Percentiles rank a stretch among this genome's conserved stretches.
phyloP scores from a whole-genome alignment of 163 green algal genomes.

The Trebouxiophyceae sp. region DNA sequence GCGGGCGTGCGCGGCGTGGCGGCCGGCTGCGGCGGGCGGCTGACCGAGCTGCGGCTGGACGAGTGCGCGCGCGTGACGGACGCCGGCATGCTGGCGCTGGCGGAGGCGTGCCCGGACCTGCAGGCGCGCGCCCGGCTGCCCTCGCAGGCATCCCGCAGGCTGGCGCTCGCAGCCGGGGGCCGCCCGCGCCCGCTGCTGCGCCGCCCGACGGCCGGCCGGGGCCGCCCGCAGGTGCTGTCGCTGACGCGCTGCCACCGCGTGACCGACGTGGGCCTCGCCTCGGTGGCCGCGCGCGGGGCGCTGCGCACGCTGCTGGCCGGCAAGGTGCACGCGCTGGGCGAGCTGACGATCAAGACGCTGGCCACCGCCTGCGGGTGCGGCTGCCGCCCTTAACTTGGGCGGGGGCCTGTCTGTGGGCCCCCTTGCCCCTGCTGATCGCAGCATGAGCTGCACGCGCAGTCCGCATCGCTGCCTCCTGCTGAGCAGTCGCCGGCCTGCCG shows the following conservation, averaged over 20 bases:
- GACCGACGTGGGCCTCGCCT: conserved; percentile 26
- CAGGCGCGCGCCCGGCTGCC: neutral
- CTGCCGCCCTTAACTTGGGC: no score
- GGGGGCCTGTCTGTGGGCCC: neutral
- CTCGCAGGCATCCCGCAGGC: no score
- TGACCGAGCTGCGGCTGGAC: conserved; percentile 31
- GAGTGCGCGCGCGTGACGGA: conserved; percentile 19
- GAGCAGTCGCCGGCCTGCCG: no score
- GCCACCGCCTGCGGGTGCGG: conserved; percentile 11
- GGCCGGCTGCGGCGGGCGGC: conserved; percentile 5
- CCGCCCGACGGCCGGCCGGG: no score
- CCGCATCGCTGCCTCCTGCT: neutral
- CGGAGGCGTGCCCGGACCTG: conserved; percentile 21
- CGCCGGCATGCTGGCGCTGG: conserved; percentile 22
- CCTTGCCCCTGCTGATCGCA: no score
- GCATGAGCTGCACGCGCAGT: neutral
- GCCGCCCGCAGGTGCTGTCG: conserved; percentile 21
- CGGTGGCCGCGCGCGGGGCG: conserved; percentile 17
- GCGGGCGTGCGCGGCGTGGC: conserved; percentile 25
- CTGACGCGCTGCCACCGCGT: conserved; percentile 35
- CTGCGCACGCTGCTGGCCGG: conserved; percentile 30
- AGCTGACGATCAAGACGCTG: conserved; percentile 18
- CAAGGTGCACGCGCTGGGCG: conserved; percentile 15
- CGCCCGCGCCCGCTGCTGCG: no score
- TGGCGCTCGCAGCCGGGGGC: no score